Percentiles rank a stretch among this genome's conserved stretches.
These are phyloP conservation scores for Volvox africanus DNA, from an alignment of 139 green algal species.

Conservation along the genomic window DNA sequence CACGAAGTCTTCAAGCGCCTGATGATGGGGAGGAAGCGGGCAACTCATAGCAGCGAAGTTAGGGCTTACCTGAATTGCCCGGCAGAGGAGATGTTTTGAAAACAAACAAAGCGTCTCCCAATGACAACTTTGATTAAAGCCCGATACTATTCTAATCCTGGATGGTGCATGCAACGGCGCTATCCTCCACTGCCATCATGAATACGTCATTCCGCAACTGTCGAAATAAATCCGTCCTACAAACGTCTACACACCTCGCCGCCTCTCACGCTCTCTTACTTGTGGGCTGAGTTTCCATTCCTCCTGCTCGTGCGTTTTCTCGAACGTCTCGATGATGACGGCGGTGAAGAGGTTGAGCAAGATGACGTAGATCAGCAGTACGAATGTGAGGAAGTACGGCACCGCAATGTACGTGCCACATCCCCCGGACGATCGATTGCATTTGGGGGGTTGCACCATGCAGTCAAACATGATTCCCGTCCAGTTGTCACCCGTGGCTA, in stretches of 20 bases:
- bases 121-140: no score
- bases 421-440: conserved; percentile 50
- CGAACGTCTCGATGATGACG: conserved; percentile 87
- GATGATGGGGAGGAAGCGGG: not conserved
- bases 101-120: no score
- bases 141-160: no score
- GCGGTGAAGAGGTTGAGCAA: conserved; percentile 84
- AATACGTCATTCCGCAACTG: no score
- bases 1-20: conserved; percentile 75
- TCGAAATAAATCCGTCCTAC: no score
- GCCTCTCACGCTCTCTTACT: not conserved
- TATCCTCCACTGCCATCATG: no score
- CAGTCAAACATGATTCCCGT: conserved; percentile 72
- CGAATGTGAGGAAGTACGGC: conserved; percentile 81
- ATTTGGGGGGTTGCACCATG: conserved; percentile 62
- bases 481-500: conserved; percentile 86
- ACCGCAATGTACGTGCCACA: conserved; percentile 67
- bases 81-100: no score
- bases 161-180: no score
- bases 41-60: no score
- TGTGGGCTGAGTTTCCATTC: conserved; percentile 70
- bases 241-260: not conserved
- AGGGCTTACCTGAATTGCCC: no score
- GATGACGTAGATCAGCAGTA: conserved; percentile 78
- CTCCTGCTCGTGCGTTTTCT: conserved; percentile 69